Conservation (phyloP, 208 protist genomes). For the Acanthamoeba castellanii region DNA sequence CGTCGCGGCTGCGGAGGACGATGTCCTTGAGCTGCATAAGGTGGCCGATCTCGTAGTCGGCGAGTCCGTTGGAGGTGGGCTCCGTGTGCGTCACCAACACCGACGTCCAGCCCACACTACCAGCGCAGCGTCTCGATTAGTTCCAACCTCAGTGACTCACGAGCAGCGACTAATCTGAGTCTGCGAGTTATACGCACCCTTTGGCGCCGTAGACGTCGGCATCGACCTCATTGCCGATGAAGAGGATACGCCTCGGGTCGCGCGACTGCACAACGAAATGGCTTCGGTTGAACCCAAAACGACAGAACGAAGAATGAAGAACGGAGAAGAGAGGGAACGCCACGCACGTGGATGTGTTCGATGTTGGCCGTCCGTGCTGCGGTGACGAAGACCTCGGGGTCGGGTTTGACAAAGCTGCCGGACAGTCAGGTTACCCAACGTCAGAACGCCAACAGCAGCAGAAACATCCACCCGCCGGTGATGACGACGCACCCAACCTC, state of each 20-base stretch:
- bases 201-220: slow-evolving; percentile 41
- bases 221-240: slow-evolving; percentile 45
- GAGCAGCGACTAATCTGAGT: not conserved
- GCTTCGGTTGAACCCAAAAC: too few species aligned
- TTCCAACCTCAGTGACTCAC: not conserved
- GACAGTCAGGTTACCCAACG: too few species aligned
- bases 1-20: slow-evolving; percentile 10
- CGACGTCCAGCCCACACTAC: slow-evolving; percentile 43
- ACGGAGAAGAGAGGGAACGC: not conserved
- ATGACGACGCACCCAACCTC: slow-evolving; percentile 15
- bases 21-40: slow-evolving; percentile 40
- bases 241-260: slow-evolving; percentile 33
- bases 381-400: slow-evolving; percentile 20
- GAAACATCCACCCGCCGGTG: not conserved
- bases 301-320: too few species aligned
- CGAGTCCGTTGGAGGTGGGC: not conserved
- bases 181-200: not conserved
- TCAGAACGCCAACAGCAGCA: not conserved
- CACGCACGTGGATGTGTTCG: slow-evolving; percentile 41
- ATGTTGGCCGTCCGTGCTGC: slow-evolving; percentile 21
- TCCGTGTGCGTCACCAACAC: slow-evolving; percentile 60
- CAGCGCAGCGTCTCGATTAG: not conserved
- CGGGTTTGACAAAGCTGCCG: slow-evolving; percentile 21
- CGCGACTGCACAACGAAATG: not conserved
- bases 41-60: slow-evolving; percentile 56